Base-by-base conservation (phyloP, 2,329 filamentous ascomycete genomes). In the Aspergillus jensenii region DNA sequence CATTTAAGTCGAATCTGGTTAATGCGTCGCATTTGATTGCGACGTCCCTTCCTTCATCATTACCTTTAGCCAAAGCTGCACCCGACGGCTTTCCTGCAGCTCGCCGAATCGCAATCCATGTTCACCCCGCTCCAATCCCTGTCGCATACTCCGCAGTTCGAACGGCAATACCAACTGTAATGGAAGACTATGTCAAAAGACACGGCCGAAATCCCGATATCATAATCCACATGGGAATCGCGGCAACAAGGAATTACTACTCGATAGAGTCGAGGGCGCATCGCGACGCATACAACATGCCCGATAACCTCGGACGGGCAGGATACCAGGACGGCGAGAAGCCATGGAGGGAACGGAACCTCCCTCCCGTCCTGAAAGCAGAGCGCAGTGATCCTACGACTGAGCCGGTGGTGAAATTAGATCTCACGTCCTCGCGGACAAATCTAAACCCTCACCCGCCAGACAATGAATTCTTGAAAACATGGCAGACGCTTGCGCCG, bases 11-110 rank as follows among this genome's bases (percentile, higher is more conserved):
- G 45, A 87, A 87, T 68, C 84, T 87, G 27, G 78, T 87, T 59
- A 96, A 96, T 70, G 90, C 91, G 8, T 91, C 91, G 3, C 93
- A 86, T 82, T 84, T 93, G 69, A 93, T 96, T 69, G 86, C 89
- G 49, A 81, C 80, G 25, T 79, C 78, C 19, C 84, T 96, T n/a
- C 87, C 90, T 3, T 73, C 82, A 2, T 82, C 84, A 64, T 82
- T 93, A 5, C 83, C 86, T 2, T 76, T 74, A 15, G 61, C 67
- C 3, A 60, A 65, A 19, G 49, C 59, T 9, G 19, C 69, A 46
- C 23, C 59, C 37, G 55, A 62, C 52, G 55, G 59, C 35, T 25
- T 35, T 14, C 60, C 52, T 59, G 35, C 66, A 63, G 55, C 69
- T 64, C 65, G 69, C 66, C 65, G 72, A 53, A 66, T 78, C 59